Conservation (phyloP, 768 basidiomycete genomes). For the Boletus subparvulus region DNA sequence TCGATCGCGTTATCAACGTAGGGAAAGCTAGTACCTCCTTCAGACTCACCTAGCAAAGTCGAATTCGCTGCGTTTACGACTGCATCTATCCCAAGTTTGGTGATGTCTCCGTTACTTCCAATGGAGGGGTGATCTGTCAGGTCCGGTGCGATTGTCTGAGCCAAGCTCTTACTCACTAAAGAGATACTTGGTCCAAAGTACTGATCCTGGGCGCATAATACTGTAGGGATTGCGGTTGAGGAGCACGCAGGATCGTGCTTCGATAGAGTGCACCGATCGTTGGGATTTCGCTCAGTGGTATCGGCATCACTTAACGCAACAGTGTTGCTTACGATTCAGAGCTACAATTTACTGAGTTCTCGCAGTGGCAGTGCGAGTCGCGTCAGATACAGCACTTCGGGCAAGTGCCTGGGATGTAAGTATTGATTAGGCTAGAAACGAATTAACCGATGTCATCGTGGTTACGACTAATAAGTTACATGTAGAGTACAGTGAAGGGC, state of each 20-base stretch:
- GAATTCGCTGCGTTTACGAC: conserved; percentile 85
- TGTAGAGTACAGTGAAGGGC: conserved; percentile 11
- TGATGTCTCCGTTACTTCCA: conserved; percentile 76
- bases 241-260: conserved; percentile 37
- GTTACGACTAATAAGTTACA: conserved; percentile 9
- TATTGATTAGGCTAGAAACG: neutral
- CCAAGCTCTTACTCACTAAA: conserved; percentile 50
- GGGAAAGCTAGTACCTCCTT: neutral
- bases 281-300: conserved; percentile 46
- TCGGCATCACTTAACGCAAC: conserved; percentile 3
- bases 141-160: neutral
- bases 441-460: neutral
- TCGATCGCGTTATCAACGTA: neutral
- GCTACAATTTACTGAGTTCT: neutral
- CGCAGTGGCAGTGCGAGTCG: too few relatives aligned
- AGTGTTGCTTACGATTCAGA: neutral
- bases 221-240: conserved; percentile 20
- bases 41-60: conserved; percentile 58
- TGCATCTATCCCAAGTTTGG: conserved; percentile 62
- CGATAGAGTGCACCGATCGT: conserved; percentile 58
- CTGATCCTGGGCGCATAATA: conserved; percentile 36
- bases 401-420: too few relatives aligned
- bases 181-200: conserved; percentile 58
- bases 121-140: neutral
- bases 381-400: too few relatives aligned